Base-by-base conservation (phyloP, 164 flowering plant genomes). In the Aristolochia californica region DNA sequence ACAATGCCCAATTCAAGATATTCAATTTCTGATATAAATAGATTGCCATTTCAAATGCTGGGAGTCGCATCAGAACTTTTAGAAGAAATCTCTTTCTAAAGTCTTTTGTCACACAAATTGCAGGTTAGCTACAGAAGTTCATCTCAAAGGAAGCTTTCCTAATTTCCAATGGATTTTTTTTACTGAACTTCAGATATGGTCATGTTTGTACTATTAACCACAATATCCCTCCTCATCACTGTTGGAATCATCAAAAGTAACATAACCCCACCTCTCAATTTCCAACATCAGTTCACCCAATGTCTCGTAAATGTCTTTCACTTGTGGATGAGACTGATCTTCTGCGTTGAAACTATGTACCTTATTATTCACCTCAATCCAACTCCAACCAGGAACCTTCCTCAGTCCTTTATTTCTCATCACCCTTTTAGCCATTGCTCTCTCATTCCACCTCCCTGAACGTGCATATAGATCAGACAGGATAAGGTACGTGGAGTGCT, bases 331-430 rank as follows among this genome's bases (percentile, higher is more conserved):
- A 5, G 84, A 76, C 51, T 55, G 70, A 61, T 87, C 91, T 45
- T 77, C 82, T 5, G 95, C 95, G 70, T 77, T 84, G 66, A 89
- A 89, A 45, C 84, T 60, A 70, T 80, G 91, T 14, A 83, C 81
- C 55, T 75, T 61, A 28, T 79, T 76, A 45, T 74, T 65, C 43
- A 85, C 69, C 67, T 90, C 97, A 26, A 87, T 76, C 97, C 93
- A 90, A 70, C 97, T 90, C 84, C 88, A 82, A 53, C 97, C 91
- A 48, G 93, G 93, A 15, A 87, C 84, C 78, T 90, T 90, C 48
- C 63, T 80, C 56, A 90, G 88, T 21, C 85, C 80, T 66, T 78
- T 78, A 62, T 82, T 80, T 70, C 75, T 82, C 97, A 90, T 90
- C 68, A 77, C 57, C 75, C 71, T 85, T 63, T 75, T 85, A 24